A percentile compares a stretch with the other conserved stretches of the same genome.
phyloP scores from a whole-genome alignment of 139 green algal genomes.

The Eudorina sp. region DNA sequence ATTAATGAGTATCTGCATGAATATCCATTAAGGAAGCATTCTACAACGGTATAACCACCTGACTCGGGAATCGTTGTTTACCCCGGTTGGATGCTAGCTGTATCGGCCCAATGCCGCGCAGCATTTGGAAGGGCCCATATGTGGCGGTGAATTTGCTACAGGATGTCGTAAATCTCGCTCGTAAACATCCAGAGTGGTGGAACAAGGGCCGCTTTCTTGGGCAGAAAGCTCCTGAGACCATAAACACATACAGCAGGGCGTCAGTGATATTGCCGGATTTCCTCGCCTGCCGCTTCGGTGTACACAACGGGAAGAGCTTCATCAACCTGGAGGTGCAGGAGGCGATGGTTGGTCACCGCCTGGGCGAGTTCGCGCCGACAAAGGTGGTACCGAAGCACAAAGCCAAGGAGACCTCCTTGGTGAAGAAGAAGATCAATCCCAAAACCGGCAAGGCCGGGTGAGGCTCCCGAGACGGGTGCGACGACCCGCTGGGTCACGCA shows the following conservation, averaged over 20 bases:
- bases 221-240: conserved; percentile 66
- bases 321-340: conserved; percentile 60
- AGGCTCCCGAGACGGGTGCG: not conserved
- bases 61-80: too few species aligned
- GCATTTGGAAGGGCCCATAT: conserved; percentile 74
- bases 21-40: too few species aligned
- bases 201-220: conserved; percentile 67
- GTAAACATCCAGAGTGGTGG: conserved; percentile 72
- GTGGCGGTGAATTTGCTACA: conserved; percentile 68
- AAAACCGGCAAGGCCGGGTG: conserved; percentile 57
- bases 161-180: conserved; percentile 64
- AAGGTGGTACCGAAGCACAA: conserved; percentile 55
- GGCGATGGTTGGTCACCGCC: conserved; percentile 71
- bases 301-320: conserved; percentile 70
- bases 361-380: conserved; percentile 71
- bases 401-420: conserved; percentile 42
- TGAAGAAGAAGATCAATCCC: conserved; percentile 61
- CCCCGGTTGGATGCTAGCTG: too few species aligned
- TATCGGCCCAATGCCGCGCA: conserved; percentile 46
- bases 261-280: conserved; percentile 72
- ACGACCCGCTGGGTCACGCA: not conserved
- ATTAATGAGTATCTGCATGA: too few species aligned
- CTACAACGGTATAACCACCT: too few species aligned
- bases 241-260: conserved; percentile 64
- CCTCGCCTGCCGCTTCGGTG: conserved; percentile 67